Conservation (phyloP, 179 eudicot genomes). For the Sideroxylon spinosum region DNA sequence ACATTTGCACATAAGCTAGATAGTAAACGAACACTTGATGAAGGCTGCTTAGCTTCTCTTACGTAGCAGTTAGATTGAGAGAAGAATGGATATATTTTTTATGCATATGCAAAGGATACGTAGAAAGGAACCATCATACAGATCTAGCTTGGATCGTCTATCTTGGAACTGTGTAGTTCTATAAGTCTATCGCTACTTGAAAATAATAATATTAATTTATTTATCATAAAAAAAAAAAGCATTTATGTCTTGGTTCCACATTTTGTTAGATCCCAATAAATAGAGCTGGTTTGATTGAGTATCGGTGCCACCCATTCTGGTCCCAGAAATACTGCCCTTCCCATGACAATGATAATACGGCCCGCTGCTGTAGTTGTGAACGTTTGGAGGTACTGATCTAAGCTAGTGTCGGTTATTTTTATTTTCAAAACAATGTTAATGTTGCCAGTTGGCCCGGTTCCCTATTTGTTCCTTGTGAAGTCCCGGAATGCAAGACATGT, state of each 20-base stretch:
- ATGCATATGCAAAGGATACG: background rate
- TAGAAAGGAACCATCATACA: background rate
- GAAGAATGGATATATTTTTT: background rate
- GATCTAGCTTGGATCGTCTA: constrained; percentile 1
- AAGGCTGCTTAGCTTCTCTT: background rate
- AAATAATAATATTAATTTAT: background rate
- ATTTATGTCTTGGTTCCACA: background rate
- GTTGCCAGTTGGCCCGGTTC: background rate
- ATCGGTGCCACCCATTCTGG: constrained; percentile 99
- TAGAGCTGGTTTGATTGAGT: constrained; percentile 85
- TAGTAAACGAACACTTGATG: too few relatives aligned
- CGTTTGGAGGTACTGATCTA: constrained; percentile 74
- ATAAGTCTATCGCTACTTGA: background rate
- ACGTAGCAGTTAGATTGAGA: background rate
- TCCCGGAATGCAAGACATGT: constrained; percentile 70
- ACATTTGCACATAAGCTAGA: background rate
- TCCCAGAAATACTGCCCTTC: constrained; percentile 95
- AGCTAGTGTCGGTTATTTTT: background rate
- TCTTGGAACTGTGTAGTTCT: background rate
- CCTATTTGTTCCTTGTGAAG: constrained; percentile 32
- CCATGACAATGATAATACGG: constrained; percentile 81
- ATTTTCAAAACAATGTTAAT: background rate
- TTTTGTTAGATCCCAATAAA: constrained; percentile 82
- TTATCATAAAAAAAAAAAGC: too few relatives aligned
- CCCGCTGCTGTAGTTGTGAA: constrained; percentile 97